phyloP scores from a whole-genome alignment of 768 basidiomycete species.

The Rhodotorula paludigena region DNA sequence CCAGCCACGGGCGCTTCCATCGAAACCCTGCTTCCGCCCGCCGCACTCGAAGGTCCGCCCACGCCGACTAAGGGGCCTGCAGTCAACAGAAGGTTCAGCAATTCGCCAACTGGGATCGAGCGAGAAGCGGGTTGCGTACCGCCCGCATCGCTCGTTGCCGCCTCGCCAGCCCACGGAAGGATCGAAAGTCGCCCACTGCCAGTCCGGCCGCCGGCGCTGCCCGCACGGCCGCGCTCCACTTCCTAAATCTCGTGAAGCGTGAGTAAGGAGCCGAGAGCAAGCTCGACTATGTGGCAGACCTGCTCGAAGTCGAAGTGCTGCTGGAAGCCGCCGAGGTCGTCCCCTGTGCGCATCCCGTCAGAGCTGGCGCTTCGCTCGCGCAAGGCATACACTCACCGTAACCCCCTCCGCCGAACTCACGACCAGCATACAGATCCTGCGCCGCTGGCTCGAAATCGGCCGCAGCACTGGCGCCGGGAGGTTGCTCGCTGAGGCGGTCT shows the following conservation, averaged over 20 bases:
- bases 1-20: slow-evolving; percentile 12
- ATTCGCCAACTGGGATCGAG: not conserved
- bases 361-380: too few relatives aligned
- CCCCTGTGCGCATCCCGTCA: not conserved
- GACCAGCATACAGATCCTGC: slow-evolving; percentile 3
- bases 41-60: not conserved
- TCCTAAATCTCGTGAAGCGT: not conserved
- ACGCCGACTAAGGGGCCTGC: not conserved
- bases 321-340: slow-evolving; percentile 13
- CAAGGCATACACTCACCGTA: not conserved
- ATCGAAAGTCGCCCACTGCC: slow-evolving; percentile 14
- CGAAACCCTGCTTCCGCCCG: slow-evolving; percentile 11
- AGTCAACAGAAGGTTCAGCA: not conserved
- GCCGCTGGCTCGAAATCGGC: not conserved
- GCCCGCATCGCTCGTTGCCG: slow-evolving; percentile 22
- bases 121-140: slow-evolving; percentile 5
- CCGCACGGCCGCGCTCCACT: slow-evolving; percentile 21
- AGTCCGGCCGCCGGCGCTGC: not conserved
- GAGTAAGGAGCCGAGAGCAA: not conserved
- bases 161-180: slow-evolving; percentile 25
- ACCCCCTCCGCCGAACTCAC: slow-evolving; percentile 21
- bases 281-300: not conserved
- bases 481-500: slow-evolving; percentile 8
- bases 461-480: not conserved
- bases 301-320: slow-evolving; percentile 10